Evolutionary conservation across 1,284 basidiomycete species (phyloP), one percentile per base, ranked within the genome.

Genomic region (Amylostereum areolatum): DNA sequence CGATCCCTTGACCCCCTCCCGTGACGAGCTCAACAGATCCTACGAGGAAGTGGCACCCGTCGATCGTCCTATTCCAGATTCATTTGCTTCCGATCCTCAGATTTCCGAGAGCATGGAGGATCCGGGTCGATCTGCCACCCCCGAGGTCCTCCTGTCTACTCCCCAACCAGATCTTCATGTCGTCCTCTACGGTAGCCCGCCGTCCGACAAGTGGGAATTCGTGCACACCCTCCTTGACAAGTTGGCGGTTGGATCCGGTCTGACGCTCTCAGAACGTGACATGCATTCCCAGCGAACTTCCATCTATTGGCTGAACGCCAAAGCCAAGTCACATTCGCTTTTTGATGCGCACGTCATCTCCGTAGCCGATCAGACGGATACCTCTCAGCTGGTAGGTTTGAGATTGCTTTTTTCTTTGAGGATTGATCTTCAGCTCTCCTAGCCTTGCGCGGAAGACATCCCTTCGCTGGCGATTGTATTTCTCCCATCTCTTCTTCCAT

Each of bases 1-100:
- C 42, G 85, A 88, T 67, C 85, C 85, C 52, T 74, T 89, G 60
- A 80, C 78, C 51, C 84, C 80, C 62, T 81, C 80, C 49, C 73
- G 70, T 56, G 74, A 78, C 63, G 74, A 81, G 49, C 64, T 82
- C 54, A 72, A 73, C 58, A 68, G 70, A 52, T 78, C 79, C 18
- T 78, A 73, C 60, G 75, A 79, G 57, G 66, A 72, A 8, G 31
- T 53, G 9, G 44, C 42, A 2, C 51, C 54, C 42, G 66, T 78
- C 50, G 56, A 61, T 25, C 59, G 66, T 32, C 62, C 18, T 18
- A 18, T 18, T 18, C 18, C 18, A 18, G 18, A 18, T 18, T 18
- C 66, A 43, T 65, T 68, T 27, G 66, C 69, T 37, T 53, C 53
- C 30, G 57, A 58, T 11, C 29, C 49, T 34, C 52, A 52, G 8